phyloP scores from a whole-genome alignment of 495 filamentous ascomycete genomes.

The Geopyxis carbonaria region DNA sequence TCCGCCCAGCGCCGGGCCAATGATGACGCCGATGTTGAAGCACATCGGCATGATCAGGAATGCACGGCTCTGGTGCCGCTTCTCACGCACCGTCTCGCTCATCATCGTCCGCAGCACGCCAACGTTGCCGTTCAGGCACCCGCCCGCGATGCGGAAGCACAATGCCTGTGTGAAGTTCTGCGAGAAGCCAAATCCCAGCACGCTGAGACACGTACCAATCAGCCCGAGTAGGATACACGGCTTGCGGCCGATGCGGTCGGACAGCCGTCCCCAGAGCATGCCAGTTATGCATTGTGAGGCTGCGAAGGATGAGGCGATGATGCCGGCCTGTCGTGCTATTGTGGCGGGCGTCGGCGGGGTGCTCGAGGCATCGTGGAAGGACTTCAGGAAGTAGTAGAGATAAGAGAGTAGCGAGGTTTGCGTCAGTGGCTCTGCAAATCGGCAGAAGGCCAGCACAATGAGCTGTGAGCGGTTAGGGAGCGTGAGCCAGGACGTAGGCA shows the following conservation, averaged over 20 bases:
- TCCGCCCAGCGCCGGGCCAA: constrained; percentile 48
- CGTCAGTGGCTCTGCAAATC: constrained; percentile 76
- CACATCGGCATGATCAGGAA: constrained; percentile 69
- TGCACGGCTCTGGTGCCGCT: constrained; percentile 52
- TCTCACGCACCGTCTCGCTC: constrained; percentile 47
- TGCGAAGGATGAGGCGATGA: constrained; percentile 71
- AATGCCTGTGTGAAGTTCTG: constrained; percentile 64
- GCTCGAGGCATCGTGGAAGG: constrained; percentile 9
- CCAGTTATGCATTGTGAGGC: constrained; percentile 65
- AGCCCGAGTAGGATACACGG: constrained; percentile 67
- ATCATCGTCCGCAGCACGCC: constrained; percentile 71
- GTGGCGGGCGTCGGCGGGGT: constrained; percentile 7
- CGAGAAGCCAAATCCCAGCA: constrained; percentile 69
- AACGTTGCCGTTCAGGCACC: constrained; percentile 67
- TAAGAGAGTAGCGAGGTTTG: constrained; percentile 79
- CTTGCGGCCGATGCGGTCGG: constrained; percentile 69
- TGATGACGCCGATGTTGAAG: constrained; percentile 58
- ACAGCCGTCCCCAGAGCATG: constrained; percentile 70
- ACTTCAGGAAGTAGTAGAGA: constrained; percentile 36
- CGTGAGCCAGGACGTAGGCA: constrained; percentile 5
- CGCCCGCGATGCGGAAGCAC: constrained; percentile 55
- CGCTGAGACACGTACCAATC: constrained; percentile 58
- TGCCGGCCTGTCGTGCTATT: constrained; percentile 39
- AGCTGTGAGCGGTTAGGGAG: constrained; percentile 16
- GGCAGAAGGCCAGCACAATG: constrained; percentile 41